Conservation (phyloP, 495 filamentous ascomycete species). For the Gamarada debralockiae region DNA sequence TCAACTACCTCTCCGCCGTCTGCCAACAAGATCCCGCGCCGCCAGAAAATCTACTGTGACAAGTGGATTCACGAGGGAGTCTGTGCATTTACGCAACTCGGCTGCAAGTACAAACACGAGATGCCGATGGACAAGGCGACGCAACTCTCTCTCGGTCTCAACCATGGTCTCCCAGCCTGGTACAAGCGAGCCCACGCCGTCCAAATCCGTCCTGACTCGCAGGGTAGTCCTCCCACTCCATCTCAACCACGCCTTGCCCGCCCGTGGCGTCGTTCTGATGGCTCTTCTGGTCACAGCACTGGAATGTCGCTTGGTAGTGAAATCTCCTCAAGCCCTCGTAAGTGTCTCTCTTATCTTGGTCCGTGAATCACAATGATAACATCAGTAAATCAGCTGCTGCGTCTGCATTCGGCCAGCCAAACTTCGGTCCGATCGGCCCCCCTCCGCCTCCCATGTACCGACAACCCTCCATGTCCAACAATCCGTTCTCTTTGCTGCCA, state of each 20-base stretch:
- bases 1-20: neutral
- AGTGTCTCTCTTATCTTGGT: neutral
- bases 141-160: constrained; percentile 59
- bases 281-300: too few relatives aligned
- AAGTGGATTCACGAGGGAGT: constrained; percentile 82
- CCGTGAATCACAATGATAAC: neutral
- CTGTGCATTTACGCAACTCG: constrained; percentile 80
- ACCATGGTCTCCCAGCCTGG: constrained; percentile 47
- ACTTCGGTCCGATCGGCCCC: constrained; percentile 9
- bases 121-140: constrained; percentile 64
- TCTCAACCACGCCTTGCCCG: neutral
- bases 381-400: neutral
- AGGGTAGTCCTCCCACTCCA: neutral
- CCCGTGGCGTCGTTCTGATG: constrained; percentile 1
- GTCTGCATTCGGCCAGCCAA: neutral
- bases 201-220: neutral
- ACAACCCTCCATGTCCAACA: neutral
- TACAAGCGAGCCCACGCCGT: constrained; percentile 33
- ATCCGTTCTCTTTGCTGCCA: neutral
- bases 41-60: constrained; percentile 74
- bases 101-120: constrained; percentile 83
- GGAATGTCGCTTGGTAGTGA: neutral
- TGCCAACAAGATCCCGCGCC: neutral
- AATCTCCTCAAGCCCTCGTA: neutral
- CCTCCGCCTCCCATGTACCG: neutral